Base-by-base conservation (phyloP, 306 rosid species). In the Phaseolus lunatus region DNA sequence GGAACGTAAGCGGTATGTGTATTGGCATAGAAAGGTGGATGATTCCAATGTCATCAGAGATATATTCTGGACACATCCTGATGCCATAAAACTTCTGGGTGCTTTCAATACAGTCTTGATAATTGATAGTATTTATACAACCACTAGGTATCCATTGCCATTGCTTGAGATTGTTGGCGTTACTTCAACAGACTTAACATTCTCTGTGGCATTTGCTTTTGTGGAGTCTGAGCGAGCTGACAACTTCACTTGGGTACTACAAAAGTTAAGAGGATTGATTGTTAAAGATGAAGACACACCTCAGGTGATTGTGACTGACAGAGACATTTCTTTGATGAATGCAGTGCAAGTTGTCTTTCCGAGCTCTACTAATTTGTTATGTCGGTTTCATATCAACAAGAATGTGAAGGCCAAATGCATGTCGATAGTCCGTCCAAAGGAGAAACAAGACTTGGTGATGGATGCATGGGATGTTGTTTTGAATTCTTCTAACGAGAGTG, bases 111-210 rank as follows among this genome's bases (percentile, higher is more conserved):
- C 43, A 35, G 48, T 64, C 7, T 64, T 64, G 43, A 12, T 64
- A 7, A 64, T 64, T 35, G 48, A 64, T 64, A 33, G 48, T 18
- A 64, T 47, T 16, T 64, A 37, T 18, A 64, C 19, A 64, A 33
- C 48, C n/a, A 64, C 19, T 9, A 35, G 48, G 9, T 64, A 37
- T 10, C 48, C 11, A 7, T 35, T 64, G 11, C 48, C 47, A 64
- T 13, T 64, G 22, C 26, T 33, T 37, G 70, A 64, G 43, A 35
- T 64, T 64, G 48, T 64, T 64, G 70, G 48, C n/a, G 70, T 64
- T 18, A 64, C 70, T 35, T 64, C 70, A 16, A 33, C 70, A 1
- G 27, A 64, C 29, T 64, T 35, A 10, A 64, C 27, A 18, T 64
- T 64, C 48, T 64, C 48, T 35, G 47, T 62, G 23, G 68, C 70